Evolutionary conservation across 192 early-diverging fungal genomes (phyloP), one percentile per base, ranked within the genome.

Genomic region (Spinellus fusiger): DNA sequence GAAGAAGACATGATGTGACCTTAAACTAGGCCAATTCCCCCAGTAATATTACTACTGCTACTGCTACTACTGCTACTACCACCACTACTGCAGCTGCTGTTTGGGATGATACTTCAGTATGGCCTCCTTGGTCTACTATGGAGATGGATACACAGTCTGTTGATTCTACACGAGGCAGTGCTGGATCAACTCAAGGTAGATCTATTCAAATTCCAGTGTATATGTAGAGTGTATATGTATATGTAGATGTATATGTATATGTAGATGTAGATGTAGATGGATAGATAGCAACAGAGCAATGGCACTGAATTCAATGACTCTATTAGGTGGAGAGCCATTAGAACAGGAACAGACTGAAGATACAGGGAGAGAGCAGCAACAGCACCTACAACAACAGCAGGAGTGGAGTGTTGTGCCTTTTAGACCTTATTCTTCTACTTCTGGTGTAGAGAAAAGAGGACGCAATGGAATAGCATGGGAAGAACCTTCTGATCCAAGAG

Each of bases 391-490:
- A 18, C 33, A 61, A 5, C 7, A 34, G 29, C 32, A 50, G 6
- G 15, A 25, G 16, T 64, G 62, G 62, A 64, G 53, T 25, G 27
- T 64, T 32, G 52, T 64, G 5, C 62, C 62, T 25, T 64, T 55
- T 55, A 54, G n/a, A 22, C 23, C 37, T 5, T 22, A 26, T 38
- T 28, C 35, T 10, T 16, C 50, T 32, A 26, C 33, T n/a, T 15
- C 49, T n/a, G n/a, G n/a, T n/a, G n/a, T n/a, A n/a, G n/a, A n/a
- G n/a, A n/a, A n/a, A n/a, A n/a, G n/a, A n/a, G n/a, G n/a, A n/a
- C n/a, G n/a, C n/a, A n/a, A n/a, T n/a, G n/a, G n/a, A n/a, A n/a
- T 63, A 26, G 55, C 58, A 58, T 70, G 69, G 69, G 48, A 37
- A 23, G 69, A 70, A 9, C 69, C 69, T 22, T 44, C 53, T 10